These are phyloP conservation scores for Lotus japonicus DNA, from an alignment of 306 rosid genomes.

Conservation along the genomic window DNA sequence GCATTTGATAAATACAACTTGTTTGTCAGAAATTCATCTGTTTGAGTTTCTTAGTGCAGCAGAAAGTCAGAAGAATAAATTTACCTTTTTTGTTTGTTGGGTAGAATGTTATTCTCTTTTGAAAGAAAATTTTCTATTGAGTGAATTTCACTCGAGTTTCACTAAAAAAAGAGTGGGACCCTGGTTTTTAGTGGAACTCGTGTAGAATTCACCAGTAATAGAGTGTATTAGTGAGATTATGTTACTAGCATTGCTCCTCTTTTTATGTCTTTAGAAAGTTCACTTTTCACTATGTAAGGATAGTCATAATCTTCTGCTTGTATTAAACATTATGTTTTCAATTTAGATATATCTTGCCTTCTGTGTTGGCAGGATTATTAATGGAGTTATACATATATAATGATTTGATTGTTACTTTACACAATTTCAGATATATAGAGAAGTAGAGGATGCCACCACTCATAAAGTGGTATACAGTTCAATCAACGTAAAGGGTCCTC, in stretches of 20 bases:
- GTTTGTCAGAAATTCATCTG: neutral
- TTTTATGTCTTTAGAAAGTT: neutral
- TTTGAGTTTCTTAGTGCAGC: neutral
- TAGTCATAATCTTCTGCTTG: neutral
- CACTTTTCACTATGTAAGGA: neutral
- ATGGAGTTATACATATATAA: conserved; percentile 6
- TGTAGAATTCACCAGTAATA: too few species aligned
- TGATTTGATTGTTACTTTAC: conserved; percentile 17
- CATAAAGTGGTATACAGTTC: conserved; percentile 68
- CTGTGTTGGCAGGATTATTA: neutral
- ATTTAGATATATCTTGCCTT: neutral
- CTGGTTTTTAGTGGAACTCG: too few species aligned
- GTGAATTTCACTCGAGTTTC: too few species aligned
- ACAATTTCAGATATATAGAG: conserved; percentile 69
- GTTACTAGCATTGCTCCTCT: neutral
- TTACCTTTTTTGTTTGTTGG: too few species aligned
- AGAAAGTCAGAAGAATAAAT: too few species aligned
- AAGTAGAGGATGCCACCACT: conserved; percentile 52
- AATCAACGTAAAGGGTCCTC: conserved; percentile 48
- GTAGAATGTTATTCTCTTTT: too few species aligned
- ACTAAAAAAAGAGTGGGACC: too few species aligned
- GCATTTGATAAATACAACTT: conserved; percentile 4
- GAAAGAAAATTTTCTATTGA: too few species aligned
- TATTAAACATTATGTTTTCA: neutral
- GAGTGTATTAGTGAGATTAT: neutral